Evolutionary conservation across 2,329 filamentous ascomycete species (phyloP).

Genomic region (Sordariomycetes sp.): DNA sequence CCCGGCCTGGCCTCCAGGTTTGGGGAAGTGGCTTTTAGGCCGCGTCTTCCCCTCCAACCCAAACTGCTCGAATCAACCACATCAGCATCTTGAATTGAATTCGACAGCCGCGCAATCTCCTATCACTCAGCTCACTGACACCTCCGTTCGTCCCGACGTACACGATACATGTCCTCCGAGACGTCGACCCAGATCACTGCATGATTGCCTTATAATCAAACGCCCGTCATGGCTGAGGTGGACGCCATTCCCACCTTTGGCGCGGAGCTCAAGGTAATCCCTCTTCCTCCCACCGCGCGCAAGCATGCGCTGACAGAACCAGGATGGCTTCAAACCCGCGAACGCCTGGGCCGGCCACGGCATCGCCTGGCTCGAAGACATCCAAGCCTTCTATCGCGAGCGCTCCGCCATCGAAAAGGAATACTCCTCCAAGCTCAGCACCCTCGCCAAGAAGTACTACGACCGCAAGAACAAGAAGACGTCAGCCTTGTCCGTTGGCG

Average conservation of each 20-base stretch:
- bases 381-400: constrained; percentile 96
- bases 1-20: background rate
- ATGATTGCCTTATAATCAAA: constrained; percentile 1
- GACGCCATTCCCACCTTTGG: constrained; percentile 83
- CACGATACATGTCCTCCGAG: too few relatives aligned
- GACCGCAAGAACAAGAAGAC: constrained; percentile 94
- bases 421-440: constrained; percentile 80
- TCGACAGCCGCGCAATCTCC: too few relatives aligned
- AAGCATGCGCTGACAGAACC: background rate
- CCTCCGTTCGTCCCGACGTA: too few relatives aligned
- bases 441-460: constrained; percentile 89
- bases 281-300: background rate
- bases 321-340: constrained; percentile 96
- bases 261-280: constrained; percentile 77
- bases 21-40: background rate
- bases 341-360: constrained; percentile 86
- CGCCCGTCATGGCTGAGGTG: constrained; percentile 67
- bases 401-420: constrained; percentile 92
- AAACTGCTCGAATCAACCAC: too few relatives aligned
- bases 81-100: too few relatives aligned
- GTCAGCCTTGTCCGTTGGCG: constrained; percentile 81
- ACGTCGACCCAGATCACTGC: background rate
- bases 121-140: too few relatives aligned
- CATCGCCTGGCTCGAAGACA: constrained; percentile 91
- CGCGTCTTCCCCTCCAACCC: constrained; percentile 1